Percentiles rank a stretch among this genome's conserved stretches.
These are phyloP conservation scores for Calocybe gangraenosa DNA, from an alignment of 768 basidiomycete genomes.

Conservation along the genomic window DNA sequence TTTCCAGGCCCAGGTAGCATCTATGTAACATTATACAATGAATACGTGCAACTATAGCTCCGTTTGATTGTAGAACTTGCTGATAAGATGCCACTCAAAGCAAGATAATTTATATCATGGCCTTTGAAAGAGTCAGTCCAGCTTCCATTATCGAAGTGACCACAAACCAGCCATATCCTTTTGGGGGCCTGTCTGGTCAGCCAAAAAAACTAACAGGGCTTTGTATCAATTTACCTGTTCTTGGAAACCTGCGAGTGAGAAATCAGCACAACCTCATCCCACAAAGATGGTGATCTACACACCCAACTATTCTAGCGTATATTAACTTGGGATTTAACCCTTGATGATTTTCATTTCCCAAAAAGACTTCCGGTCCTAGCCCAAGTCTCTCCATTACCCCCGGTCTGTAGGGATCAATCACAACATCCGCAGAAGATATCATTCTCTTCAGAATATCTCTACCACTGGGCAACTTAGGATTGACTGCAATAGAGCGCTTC, in stretches of 20 bases:
- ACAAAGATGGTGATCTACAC: conserved; percentile 19
- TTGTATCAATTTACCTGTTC: conserved; percentile 37
- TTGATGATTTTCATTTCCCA: conserved; percentile 37
- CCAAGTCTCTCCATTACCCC: conserved; percentile 78
- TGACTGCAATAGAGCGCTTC: conserved; percentile 72
- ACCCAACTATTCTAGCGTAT: conserved; percentile 78
- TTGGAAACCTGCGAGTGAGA: conserved; percentile 45
- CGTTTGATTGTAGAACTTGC: conserved; percentile 30
- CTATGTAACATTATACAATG: conserved; percentile 25
- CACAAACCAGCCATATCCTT: conserved; percentile 71
- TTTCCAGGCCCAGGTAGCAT: conserved; percentile 67
- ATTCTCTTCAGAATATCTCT: conserved; percentile 51
- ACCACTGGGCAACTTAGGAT: conserved; percentile 61
- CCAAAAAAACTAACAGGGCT: conserved; percentile 5
- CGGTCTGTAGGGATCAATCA: conserved; percentile 82
- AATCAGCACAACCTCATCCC: background rate
- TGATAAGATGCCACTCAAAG: conserved; percentile 70
- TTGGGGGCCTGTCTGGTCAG: conserved; percentile 48
- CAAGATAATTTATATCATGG: conserved; percentile 84
- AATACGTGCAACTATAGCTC: no score
- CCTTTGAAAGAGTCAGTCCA: conserved; percentile 33
- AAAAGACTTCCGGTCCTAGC: conserved; percentile 71
- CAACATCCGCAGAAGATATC: conserved; percentile 64
- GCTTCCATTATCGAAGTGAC: background rate
- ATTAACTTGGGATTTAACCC: conserved; percentile 63